phyloP scores from a whole-genome alignment of 441 rosid genomes.

The Gossypium gossypioides region DNA sequence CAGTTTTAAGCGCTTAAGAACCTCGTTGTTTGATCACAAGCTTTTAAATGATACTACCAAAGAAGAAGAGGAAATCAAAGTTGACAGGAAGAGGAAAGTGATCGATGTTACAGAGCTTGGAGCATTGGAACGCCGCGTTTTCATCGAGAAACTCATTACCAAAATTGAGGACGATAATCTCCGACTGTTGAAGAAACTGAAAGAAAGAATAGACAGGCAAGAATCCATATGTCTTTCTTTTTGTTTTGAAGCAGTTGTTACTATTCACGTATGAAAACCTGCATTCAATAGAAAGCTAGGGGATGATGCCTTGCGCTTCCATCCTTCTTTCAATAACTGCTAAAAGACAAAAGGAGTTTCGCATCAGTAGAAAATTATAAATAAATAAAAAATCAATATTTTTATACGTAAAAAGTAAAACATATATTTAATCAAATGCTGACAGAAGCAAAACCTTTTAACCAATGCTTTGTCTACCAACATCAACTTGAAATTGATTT shows the following conservation, averaged over 20 bases:
- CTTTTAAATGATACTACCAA: not conserved
- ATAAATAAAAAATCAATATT: no score
- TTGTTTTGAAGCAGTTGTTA: not conserved
- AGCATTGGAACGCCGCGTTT: slow-evolving; percentile 21
- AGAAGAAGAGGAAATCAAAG: not conserved
- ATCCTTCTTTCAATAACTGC: not conserved
- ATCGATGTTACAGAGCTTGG: slow-evolving; percentile 27
- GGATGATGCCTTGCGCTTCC: not conserved
- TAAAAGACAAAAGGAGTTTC: not conserved
- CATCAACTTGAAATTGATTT: not conserved
- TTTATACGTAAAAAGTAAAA: not conserved
- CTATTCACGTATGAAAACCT: not conserved
- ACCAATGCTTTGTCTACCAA: not conserved
- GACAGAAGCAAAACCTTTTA: not conserved
- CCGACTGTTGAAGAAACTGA: slow-evolving; percentile 23
- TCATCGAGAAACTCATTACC: slow-evolving; percentile 24
- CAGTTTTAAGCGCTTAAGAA: slow-evolving; percentile 12
- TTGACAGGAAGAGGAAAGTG: slow-evolving; percentile 7
- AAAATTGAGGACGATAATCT: slow-evolving; percentile 33
- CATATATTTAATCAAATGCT: not conserved
- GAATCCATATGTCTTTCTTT: not conserved
- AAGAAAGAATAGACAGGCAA: slow-evolving; percentile 29
- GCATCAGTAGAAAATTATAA: not conserved
- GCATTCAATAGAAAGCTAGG: not conserved
- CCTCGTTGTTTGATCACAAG: slow-evolving; percentile 16